phyloP scores from a whole-genome alignment of 768 basidiomycete species.

The Filobasidium floriforme region DNA sequence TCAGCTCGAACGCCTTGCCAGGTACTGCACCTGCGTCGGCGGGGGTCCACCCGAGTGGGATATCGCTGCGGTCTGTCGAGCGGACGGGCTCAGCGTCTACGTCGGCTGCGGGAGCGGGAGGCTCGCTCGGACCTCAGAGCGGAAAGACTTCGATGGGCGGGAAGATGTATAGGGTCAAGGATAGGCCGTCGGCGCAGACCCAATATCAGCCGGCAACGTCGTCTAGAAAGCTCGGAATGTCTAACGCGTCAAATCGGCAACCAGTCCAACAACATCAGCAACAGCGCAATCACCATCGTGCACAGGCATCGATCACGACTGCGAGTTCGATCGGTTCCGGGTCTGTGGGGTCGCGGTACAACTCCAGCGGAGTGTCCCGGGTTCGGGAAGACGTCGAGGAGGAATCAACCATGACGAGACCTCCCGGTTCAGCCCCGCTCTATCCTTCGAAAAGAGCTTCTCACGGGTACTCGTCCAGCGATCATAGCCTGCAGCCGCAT shows the following conservation, averaged over 20 bases:
- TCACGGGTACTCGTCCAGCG: neutral
- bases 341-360: neutral
- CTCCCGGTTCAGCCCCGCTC: neutral
- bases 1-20: slow-evolving; percentile 15
- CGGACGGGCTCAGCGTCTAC: neutral
- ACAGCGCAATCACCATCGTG: neutral
- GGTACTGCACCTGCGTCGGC: neutral
- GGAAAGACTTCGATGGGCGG: neutral
- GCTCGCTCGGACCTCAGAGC: neutral
- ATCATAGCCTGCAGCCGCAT: neutral
- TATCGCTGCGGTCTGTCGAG: neutral
- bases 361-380: neutral
- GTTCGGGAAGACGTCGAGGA: neutral
- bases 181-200: neutral
- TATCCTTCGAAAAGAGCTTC: neutral
- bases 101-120: neutral
- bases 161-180: slow-evolving; percentile 6
- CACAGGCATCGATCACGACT: neutral
- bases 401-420: neutral
- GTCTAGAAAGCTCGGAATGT: neutral
- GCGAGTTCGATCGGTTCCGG: neutral
- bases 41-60: neutral
- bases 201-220: neutral
- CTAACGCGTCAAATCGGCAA: neutral
- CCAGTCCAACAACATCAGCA: neutral